Evolutionary conservation across 202 grass and related monocot species (phyloP).

Genomic region (Setaria viridis): DNA sequence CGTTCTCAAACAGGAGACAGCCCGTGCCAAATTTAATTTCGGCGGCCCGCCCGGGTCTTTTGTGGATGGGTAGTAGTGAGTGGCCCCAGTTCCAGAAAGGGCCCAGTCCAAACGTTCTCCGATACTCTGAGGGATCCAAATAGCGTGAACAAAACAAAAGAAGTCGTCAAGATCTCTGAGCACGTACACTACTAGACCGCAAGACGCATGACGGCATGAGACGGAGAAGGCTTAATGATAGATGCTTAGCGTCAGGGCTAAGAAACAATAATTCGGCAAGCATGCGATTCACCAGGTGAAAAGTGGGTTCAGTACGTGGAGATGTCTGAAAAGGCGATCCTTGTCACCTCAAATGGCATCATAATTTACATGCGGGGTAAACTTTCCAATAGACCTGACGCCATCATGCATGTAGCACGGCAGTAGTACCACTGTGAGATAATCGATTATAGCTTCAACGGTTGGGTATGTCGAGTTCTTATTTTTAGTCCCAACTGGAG

Average conservation of each 20-base stretch:
- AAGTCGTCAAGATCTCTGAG: background rate
- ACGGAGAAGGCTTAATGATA: slow-evolving; percentile 37
- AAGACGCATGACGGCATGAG: background rate
- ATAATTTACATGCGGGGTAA: slow-evolving; percentile 22
- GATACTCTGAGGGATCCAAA: too few relatives aligned
- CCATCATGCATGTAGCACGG: background rate
- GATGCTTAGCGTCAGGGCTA: slow-evolving; percentile 57
- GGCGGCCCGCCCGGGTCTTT: too few relatives aligned
- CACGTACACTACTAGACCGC: background rate
- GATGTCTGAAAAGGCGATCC: slow-evolving; percentile 37
- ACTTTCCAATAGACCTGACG: slow-evolving; percentile 4
- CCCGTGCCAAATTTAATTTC: too few relatives aligned
- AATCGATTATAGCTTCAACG: background rate
- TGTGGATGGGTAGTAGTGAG: too few relatives aligned
- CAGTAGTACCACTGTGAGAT: background rate
- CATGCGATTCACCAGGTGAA: slow-evolving; percentile 34
- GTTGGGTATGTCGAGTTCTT: background rate
- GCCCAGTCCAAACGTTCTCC: too few relatives aligned
- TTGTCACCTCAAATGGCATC: slow-evolving; percentile 42
- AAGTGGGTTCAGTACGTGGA: slow-evolving; percentile 6
- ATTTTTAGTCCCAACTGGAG: background rate
- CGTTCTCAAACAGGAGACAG: too few relatives aligned
- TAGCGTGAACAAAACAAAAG: too few relatives aligned
- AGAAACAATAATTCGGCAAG: slow-evolving; percentile 53
- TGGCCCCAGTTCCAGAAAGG: too few relatives aligned